Evolutionary conservation across 495 filamentous ascomycete genomes (phyloP).

Genomic region (Hypoxylon perforatum): DNA sequence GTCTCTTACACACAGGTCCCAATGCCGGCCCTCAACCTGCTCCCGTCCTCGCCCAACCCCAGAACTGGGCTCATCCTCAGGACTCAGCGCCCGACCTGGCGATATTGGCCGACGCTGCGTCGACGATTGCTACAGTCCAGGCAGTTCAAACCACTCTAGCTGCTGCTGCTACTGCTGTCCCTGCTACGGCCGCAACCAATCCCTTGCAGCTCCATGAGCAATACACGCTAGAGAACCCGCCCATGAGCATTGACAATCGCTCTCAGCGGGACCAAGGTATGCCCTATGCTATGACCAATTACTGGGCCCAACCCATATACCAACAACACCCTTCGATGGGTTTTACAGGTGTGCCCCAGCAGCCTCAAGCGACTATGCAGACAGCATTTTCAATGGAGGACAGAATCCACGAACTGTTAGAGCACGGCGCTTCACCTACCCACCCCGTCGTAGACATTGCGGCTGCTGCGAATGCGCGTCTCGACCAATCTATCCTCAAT

Average conservation of each 20-base stretch:
- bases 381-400: slow-evolving; percentile 50
- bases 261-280: slow-evolving; percentile 41
- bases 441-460: slow-evolving; percentile 55
- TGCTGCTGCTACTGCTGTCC: slow-evolving; percentile 16
- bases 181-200: slow-evolving; percentile 32
- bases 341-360: slow-evolving; percentile 11
- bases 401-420: slow-evolving; percentile 49
- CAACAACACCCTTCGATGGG: slow-evolving; percentile 10
- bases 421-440: slow-evolving; percentile 37
- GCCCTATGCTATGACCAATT: too few species aligned
- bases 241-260: slow-evolving; percentile 51
- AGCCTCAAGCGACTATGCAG: slow-evolving; percentile 24
- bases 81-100: slow-evolving; percentile 80
- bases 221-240: slow-evolving; percentile 59
- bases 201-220: slow-evolving; percentile 62
- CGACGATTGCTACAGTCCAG: slow-evolving; percentile 64
- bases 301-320: neutral
- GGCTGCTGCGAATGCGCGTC: slow-evolving; percentile 60
- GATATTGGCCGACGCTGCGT: slow-evolving; percentile 83
- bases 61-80: slow-evolving; percentile 49
- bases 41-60: slow-evolving; percentile 34
- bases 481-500: slow-evolving; percentile 60
- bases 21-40: slow-evolving; percentile 26
- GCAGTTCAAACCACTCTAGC: slow-evolving; percentile 38
- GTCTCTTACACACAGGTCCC: slow-evolving; percentile 38